A percentile compares a stretch with the other conserved stretches of the same genome.
phyloP scores from a whole-genome alignment of 176 grass and related monocot genomes.

The Echinochloa phyllopogon region DNA sequence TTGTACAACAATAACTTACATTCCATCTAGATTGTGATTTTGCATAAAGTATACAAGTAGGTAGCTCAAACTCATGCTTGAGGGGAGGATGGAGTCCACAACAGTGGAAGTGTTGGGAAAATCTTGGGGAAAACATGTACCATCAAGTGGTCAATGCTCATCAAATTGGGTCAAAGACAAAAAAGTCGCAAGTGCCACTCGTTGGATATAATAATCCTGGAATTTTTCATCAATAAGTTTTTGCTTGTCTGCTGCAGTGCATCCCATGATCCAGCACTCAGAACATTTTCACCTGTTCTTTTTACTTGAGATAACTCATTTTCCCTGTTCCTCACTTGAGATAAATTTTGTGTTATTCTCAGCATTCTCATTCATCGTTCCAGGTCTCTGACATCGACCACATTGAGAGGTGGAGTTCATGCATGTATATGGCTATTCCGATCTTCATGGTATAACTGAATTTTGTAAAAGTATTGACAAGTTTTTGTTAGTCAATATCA shows the following conservation, averaged over 20 bases:
- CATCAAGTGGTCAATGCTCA: not conserved
- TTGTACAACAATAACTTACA: not conserved
- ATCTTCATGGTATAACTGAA: conserved; percentile 78
- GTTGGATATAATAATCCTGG: too few species aligned
- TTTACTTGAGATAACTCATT: not conserved
- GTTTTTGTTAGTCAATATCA: conserved; percentile 16
- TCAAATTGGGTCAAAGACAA: not conserved
- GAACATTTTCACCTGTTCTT: not conserved
- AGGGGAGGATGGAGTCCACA: not conserved
- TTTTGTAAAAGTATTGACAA: conserved; percentile 7
- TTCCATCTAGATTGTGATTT: not conserved
- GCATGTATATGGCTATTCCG: conserved; percentile 98
- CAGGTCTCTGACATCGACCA: conserved; percentile 94
- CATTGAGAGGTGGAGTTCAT: conserved; percentile 86
- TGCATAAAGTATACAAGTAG: not conserved
- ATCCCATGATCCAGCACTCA: not conserved
- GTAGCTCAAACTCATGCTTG: not conserved
- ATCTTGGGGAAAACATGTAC: not conserved
- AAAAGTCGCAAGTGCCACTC: too few species aligned
- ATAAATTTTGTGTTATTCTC: conserved; percentile 23
- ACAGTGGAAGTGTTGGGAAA: not conserved
- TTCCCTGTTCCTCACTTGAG: conserved; percentile 17
- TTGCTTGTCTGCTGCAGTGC: not conserved
- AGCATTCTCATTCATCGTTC: conserved; percentile 18
- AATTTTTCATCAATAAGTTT: too few species aligned